Base-by-base conservation (phyloP, 805 yeast species). In the Saturnispora diversa region DNA sequence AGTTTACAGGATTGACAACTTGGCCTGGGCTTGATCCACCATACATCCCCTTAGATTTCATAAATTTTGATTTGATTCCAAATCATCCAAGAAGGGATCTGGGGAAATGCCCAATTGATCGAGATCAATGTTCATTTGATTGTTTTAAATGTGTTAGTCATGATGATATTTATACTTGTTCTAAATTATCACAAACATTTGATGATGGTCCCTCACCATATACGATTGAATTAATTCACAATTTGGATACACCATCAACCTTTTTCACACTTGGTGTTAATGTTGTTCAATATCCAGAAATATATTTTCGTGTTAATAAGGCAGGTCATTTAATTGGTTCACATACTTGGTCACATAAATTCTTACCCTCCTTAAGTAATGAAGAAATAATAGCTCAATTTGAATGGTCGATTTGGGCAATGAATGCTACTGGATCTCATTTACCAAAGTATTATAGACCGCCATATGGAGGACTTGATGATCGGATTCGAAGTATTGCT, bases 351-450 rank as follows among this genome's bases (percentile, higher is more conserved):
- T 77, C 87, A 1, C 97, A 90, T 63, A 77, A 78, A 43, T 84
- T 80, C 51, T 69, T 90, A 45, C 96, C 97, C 2, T 60, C 77
- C 1, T 66, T 88, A 42, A 60, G 77, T 19, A 87, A 87, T 55
- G 90, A 86, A 60, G 74, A 84, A 46, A 76, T 90, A 15, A 77
- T 83, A 42, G 95, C 97, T 0, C 95, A 90, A 57, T 63, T 90
- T 28, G 80, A 88, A 59, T 90, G 98, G 98, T 79, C 94, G 2
- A 77, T 86, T 24, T 90, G 97, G 97, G 96, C 97, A 5, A 84
- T 88, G 87, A 88, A 90, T 63, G 96, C 96, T 1, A 87, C 97
- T 0, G 84, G 85, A 0, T 68, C 78, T 21, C 88, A 87, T 52
- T 56, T 84, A 8, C 98, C 98, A 6, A 81, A 80, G 53, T 90